Base-by-base conservation (phyloP, 2,329 filamentous ascomycete genomes). In the Hymenoscyphus repandus region DNA sequence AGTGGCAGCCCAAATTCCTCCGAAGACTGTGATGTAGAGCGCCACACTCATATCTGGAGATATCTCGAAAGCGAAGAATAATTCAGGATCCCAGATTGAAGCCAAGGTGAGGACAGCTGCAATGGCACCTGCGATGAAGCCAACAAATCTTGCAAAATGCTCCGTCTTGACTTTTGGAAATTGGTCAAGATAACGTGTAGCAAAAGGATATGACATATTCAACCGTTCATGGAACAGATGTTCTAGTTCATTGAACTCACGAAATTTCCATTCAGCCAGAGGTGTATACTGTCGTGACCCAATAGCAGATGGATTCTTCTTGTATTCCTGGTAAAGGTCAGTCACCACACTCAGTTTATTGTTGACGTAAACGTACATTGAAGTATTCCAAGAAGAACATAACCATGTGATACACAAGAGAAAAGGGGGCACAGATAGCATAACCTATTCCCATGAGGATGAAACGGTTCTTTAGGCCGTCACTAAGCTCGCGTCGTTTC, bases 321-420 rank as follows among this genome's bases (percentile, higher is more conserved):
- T 90, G 65, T 95, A 96, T 73, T 99, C 92, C 86, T 90, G 53
- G 7, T 22, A 11, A 17, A 18, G 9, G 32, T 38, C 37, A 18
- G 33, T 3, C 1, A 33, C 36, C 13, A 12, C 40, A 31, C 12
- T 13, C 4, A 43, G 13, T 33, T 15, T 20, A 3, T 32, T 12
- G n/a, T 12, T n/a, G 31, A 13, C 6, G 17, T 33, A 18, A 22
- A 69, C 80, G 69, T 69, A 88, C 86, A 63, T 93, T 93, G 68
- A 96, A 97, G 66, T 97, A 96, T 31, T 86, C 90, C 65, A 97
- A 90, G 63, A 99, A 89, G 68, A 95, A 96, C 54, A 93, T 83
- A 58, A 96, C 82, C 39, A 96, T 72, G 34, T 95, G 85, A 61
- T 93, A 95, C 11, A 85, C 76, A n/a, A 95, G 82, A 38, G 95